Conservation (phyloP, 176 grass and related monocot species). For the Eragrostis nindensis region DNA sequence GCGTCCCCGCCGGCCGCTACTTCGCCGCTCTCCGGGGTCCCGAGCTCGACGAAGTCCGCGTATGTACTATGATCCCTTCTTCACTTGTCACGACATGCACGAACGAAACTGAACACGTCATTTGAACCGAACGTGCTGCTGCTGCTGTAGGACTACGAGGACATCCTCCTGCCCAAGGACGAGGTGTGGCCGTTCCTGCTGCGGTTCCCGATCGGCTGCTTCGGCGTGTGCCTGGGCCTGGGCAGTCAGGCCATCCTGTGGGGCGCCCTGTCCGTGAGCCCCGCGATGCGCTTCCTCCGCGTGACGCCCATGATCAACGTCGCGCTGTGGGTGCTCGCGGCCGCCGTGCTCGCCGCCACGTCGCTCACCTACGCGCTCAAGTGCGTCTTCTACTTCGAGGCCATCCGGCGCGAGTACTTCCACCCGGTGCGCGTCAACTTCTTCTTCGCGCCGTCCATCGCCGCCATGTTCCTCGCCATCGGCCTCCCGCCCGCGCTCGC, state of each 20-base stretch:
- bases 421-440: constrained; percentile 96
- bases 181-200: constrained; percentile 98
- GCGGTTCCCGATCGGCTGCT: constrained; percentile 91
- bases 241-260: constrained; percentile 93
- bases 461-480: constrained; percentile 96
- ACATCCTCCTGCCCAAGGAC: constrained; percentile 88
- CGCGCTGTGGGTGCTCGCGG: constrained; percentile 73
- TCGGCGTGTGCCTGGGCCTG: constrained; percentile 89
- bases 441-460: constrained; percentile 95
- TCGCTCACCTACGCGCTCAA: constrained; percentile 82
- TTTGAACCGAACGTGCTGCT: not conserved
- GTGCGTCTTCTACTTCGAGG: constrained; percentile 99
- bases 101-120: too few species aligned
- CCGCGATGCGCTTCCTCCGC: constrained; percentile 72
- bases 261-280: constrained; percentile 74
- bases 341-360: constrained; percentile 54
- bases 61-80: constrained; percentile 30
- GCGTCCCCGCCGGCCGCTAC: constrained; percentile 89
- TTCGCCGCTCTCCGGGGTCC: constrained; percentile 95
- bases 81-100: not conserved
- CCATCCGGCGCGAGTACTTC: constrained; percentile 96
- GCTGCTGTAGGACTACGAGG: constrained; percentile 70
- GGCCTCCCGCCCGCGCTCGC: constrained; percentile 56
- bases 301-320: constrained; percentile 79
- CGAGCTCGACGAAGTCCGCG: constrained; percentile 97